Evolutionary conservation across 495 filamentous ascomycete species (phyloP), one percentile per base, ranked within the genome.

Genomic region (Copromyces sp.): DNA sequence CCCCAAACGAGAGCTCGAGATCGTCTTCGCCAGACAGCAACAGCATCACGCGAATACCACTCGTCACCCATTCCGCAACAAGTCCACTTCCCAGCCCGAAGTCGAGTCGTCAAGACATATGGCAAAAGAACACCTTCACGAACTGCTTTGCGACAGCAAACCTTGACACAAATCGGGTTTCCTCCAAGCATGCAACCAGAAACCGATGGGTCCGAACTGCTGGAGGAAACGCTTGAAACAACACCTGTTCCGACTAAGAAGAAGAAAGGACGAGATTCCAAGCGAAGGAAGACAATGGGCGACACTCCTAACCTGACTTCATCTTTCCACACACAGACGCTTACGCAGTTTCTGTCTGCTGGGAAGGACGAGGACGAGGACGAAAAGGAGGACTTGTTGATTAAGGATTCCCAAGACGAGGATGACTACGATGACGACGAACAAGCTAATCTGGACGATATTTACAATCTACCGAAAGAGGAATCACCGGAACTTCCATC

Each of bases 151-250:
- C 75, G 78, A 47, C 85, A 86, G 76, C 78, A 82, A 40, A 87
- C 86, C 6, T 73, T 87, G 75, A 87, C 86, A 6, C 85, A 87
- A 79, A 82, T 86, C 74, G 80, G 80, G 71, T 85, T 82, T 59
- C 47, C 47, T 32, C 11, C 14, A 2, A 14, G 20, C 47, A 74
- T 42, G 71, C 75, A 76, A 41, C 38, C 68, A 12, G 73, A 75
- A 9, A 42, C 73, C 39, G 71, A 78, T 9, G 68, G 59, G 16
- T 73, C 68, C 20, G 68, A 40, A 17, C 75, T 76, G 73, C 75
- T 40, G 68, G 7, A n/a, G 14, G 73, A 73, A 44, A 69, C 76
- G 29, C 40, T 47, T 35, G 70, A 78, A 37, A 37, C 35, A 61
- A 69, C 71, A 59, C 24, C 53, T 35, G 65, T 71, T 47, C 44